Conservation (phyloP, 2,329 filamentous ascomycete genomes). For the Claviceps sp. region DNA sequence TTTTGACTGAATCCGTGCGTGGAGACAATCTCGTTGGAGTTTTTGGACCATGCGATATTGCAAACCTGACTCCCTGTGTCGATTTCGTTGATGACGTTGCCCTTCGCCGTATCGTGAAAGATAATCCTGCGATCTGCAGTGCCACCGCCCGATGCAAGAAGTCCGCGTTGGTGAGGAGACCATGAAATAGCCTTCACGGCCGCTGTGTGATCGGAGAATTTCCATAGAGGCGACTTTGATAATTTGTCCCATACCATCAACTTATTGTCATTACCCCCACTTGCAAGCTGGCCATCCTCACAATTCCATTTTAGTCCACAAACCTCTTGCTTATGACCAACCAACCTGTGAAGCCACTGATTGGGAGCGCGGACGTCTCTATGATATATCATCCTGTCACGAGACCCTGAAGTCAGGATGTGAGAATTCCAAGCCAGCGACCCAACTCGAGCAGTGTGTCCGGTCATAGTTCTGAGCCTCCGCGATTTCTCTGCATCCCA, state of each 20-base stretch:
- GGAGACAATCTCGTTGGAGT: slow-evolving; percentile 92
- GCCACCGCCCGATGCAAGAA: slow-evolving; percentile 90
- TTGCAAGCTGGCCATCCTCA: slow-evolving; percentile 87
- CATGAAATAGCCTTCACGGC: slow-evolving; percentile 96
- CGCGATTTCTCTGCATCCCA: slow-evolving; percentile 88
- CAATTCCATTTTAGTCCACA: slow-evolving; percentile 96
- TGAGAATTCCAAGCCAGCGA: slow-evolving; percentile 97
- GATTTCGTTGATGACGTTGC: slow-evolving; percentile 68
- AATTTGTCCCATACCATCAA: slow-evolving; percentile 97
- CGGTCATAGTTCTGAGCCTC: slow-evolving; percentile 87
- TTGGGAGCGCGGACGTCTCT: slow-evolving; percentile 88
- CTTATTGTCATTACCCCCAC: slow-evolving; percentile 96
- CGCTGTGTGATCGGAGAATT: slow-evolving; percentile 88
- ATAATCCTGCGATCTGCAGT: slow-evolving; percentile 94
- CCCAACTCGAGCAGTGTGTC: slow-evolving; percentile 84
- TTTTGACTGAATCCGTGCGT: slow-evolving; percentile 97
- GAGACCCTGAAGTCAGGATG: slow-evolving; percentile 87
- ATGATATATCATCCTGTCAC: slow-evolving; percentile 88
- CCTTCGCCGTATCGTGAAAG: slow-evolving; percentile 92
- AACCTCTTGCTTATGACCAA: slow-evolving; percentile 95
- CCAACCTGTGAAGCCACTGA: slow-evolving; percentile 75
- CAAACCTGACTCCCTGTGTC: slow-evolving; percentile 98
- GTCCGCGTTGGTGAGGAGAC: slow-evolving; percentile 88
- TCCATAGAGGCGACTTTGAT: slow-evolving; percentile 81
- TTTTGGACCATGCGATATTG: slow-evolving; percentile 93